Evolutionary conservation across 768 basidiomycete species (phyloP), one percentile per base, ranked within the genome.

Genomic region (Hypsizygus marmoreus): DNA sequence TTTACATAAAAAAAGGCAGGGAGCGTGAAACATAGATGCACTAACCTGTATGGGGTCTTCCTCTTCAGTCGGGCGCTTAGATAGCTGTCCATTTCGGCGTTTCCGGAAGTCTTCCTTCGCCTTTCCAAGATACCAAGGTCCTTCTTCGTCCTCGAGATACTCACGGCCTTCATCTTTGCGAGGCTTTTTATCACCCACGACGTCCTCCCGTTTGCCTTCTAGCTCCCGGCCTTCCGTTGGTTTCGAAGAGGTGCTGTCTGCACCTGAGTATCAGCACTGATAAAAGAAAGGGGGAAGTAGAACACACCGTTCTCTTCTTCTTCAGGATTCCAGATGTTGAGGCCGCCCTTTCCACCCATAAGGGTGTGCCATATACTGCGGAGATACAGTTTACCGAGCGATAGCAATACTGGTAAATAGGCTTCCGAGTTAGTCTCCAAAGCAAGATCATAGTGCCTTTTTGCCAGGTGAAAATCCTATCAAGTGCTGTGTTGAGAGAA

Each of bases 381-480:
- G 7, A 81, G 62, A 61, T 97, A 89, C 22, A 99, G 68, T 61
- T 90, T 91, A 40, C 81, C 68, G 29, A 98, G 71, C 2, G 92
- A 94, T 14, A 98, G 68, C 20, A 81, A 65, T 35, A 97, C 89
- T 0, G 95, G 94, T 17, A 97, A 70, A 60, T 91, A 93, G 0
- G 94, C 95, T 59, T 97, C 94, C 31, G 72, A 61, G 57, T 95
- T 95, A 4, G 89, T 91, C 52, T 95, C 91, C 32, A 90, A 65
- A 4, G 94, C 91, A 43, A 86, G 66, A 63, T 98, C 97, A 63
- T 97, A 98, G 62, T 95, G 88, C 16, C 97, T 77, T 66, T 98
- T 99, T 0, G 97, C 97, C 14, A 98, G 80, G 64, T 97, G 88
- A 73, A 91, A 98, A 65, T 99, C 97, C 86, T 94, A 54, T 11